Evolutionary conservation across 768 basidiomycete species (phyloP), one percentile per base, ranked within the genome.

Genomic region (Lentinula detonsa): DNA sequence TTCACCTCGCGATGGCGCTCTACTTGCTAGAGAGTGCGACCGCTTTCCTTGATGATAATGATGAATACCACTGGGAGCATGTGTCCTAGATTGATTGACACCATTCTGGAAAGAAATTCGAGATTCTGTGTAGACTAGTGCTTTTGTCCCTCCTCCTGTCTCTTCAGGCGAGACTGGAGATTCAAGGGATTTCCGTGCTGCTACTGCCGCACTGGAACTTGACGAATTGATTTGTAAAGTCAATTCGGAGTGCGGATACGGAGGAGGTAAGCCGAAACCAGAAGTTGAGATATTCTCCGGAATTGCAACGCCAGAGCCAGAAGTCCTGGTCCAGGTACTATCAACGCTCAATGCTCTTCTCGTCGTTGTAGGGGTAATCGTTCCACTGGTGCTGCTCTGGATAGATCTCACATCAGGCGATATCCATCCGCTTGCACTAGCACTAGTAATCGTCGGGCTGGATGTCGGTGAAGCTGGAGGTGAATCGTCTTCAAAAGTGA

Each of bases 401-500:
- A 54, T 40, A 18, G 53, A 54, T 18, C 53, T 54, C 7, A 54
- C 53, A 13, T 54, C 53, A 3, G 53, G 37, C 15, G 53, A 54
- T 39, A 54, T 54, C 53, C 53, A 54, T 35, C 51, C 51, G 2
- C 15, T 34, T 3, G 21, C 18, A 15, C 54, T 18, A 2, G n/a
- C 37, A 23, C 23, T 28, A 5, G 55, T 56, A 13, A 43, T 42
- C 15, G 54, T 57, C 4, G 58, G 23, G 31, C 39, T 21, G 9
- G 40, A 21, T n/a, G 40, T 28, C 28, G 55, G 55, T 11, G 55
- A 56, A 5, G 23, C 10, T 65, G 72, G 63, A 71, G 71, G 43
- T 68, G 60, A 71, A 69, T 75, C 69, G 63, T 76, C 76, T 48
- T 77, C 72, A 42, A 57, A 53, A 6, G 66, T 70, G 34, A 76